These are phyloP conservation scores for Durusdinium trenchii DNA, from an alignment of 73 alveolate genomes.

Conservation along the genomic window DNA sequence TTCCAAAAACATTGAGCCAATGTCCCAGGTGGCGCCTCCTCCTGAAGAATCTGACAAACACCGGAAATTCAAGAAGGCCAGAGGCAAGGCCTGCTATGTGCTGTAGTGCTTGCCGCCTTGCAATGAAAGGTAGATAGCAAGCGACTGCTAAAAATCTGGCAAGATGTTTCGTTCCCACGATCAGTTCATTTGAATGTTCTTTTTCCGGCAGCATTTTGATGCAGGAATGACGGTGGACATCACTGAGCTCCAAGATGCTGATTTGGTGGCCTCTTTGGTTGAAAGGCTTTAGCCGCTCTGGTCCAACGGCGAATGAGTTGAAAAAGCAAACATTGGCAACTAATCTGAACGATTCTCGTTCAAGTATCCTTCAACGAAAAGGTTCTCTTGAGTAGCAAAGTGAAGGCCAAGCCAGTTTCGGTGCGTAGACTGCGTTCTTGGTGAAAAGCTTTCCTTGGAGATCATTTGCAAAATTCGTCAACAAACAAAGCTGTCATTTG, in stretches of 20 bases:
- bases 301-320: too few relatives aligned
- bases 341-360: too few relatives aligned
- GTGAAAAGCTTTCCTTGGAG: too few relatives aligned
- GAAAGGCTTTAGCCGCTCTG: not conserved
- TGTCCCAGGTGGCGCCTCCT: not conserved
- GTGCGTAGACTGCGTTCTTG: too few relatives aligned
- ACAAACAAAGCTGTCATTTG: too few relatives aligned
- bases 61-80: conserved; percentile 12
- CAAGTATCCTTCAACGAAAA: too few relatives aligned
- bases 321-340: too few relatives aligned
- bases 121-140: not conserved
- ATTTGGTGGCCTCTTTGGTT: conserved; percentile 22
- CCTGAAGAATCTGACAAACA: not conserved
- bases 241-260: conserved; percentile 69
- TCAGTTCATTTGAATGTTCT: not conserved
- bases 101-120: not conserved
- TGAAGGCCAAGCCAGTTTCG: too few relatives aligned
- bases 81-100: conserved; percentile 5
- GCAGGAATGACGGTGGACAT: conserved; percentile 40
- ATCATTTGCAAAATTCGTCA: too few relatives aligned
- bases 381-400: too few relatives aligned
- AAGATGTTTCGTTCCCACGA: not conserved
- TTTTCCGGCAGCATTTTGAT: not conserved
- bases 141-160: not conserved
- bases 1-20: too few relatives aligned